Percentiles rank a stretch among this genome's conserved stretches.
These are phyloP conservation scores for Tetradesmus obliquus DNA, from an alignment of 139 green algal species.

Conservation along the genomic window DNA sequence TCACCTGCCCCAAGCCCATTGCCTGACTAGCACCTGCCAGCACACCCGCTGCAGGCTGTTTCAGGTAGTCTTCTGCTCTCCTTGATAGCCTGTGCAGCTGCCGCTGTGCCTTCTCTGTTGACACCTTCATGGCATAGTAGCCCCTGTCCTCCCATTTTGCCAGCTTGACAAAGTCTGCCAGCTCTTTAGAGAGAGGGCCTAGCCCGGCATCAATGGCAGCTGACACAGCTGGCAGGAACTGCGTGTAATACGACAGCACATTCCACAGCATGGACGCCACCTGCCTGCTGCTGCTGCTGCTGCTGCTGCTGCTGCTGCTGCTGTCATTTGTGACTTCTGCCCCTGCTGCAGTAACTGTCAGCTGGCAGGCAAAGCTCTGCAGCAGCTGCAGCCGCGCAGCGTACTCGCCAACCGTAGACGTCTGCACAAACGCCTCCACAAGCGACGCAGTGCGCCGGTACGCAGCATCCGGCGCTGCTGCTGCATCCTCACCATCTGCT, in stretches of 20 bases:
- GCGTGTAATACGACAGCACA: conserved; percentile 84
- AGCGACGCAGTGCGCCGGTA: conserved; percentile 56
- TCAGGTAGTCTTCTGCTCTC: conserved; percentile 66
- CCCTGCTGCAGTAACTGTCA: conserved; percentile 41
- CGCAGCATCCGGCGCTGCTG: conserved; percentile 17
- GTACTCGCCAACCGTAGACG: conserved; percentile 90
- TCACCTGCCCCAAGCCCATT: conserved; percentile 66
- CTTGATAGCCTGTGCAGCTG: conserved; percentile 83
- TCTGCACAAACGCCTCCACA: conserved; percentile 94
- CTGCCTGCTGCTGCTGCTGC: conserved; percentile 1
- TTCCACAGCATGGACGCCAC: conserved; percentile 65
- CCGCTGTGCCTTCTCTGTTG: conserved; percentile 89
- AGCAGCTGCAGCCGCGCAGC: conserved; percentile 84
- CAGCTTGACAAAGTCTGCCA: conserved; percentile 94
- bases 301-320: not conserved
- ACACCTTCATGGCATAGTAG: conserved; percentile 87
- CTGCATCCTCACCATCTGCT: conserved; percentile 13
- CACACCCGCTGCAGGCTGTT: conserved; percentile 62
- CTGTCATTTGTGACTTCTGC: conserved; percentile 9
- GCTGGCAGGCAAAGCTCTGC: conserved; percentile 59
- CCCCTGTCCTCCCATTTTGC: conserved; percentile 98
- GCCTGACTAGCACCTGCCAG: conserved; percentile 54
- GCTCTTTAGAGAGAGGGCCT: conserved; percentile 83
- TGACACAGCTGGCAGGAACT: conserved; percentile 78
- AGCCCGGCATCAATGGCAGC: conserved; percentile 66